Evolutionary conservation across 306 rosid genomes (phyloP).

Genomic region (Ammopiptanthus mongolicus): DNA sequence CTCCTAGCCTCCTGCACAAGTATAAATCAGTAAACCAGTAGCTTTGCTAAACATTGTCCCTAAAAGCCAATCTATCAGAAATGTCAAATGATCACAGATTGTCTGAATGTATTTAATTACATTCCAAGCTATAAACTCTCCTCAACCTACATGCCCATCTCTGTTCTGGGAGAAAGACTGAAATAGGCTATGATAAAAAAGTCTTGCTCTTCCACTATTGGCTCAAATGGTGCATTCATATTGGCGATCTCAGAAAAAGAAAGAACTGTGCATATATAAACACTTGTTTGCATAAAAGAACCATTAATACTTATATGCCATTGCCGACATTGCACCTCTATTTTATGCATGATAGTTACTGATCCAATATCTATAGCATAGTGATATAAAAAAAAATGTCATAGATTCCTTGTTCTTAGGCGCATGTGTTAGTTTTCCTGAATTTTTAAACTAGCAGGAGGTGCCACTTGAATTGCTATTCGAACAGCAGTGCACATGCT

Average conservation of each 20-base stretch:
- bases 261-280: not conserved
- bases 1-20: too few relatives aligned
- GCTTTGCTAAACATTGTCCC: too few relatives aligned
- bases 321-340: conserved; percentile 11
- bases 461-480: not conserved
- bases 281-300: not conserved
- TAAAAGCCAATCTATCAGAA: too few relatives aligned
- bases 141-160: conserved; percentile 23
- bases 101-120: too few relatives aligned
- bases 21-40: too few relatives aligned
- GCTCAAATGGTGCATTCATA: conserved; percentile 35
- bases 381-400: not conserved
- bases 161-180: not conserved
- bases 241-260: conserved; percentile 6
- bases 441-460: conserved; percentile 10
- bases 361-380: conserved; percentile 11
- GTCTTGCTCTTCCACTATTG: conserved; percentile 14
- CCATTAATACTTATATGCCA: conserved; percentile 2
- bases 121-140: conserved; percentile 30
- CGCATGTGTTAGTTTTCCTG: conserved; percentile 8
- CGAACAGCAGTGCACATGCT: too few relatives aligned
- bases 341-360: conserved; percentile 18
- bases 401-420: not conserved
- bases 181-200: not conserved
- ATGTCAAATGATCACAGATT: too few relatives aligned